Percentiles rank a stretch among this genome's conserved stretches.
Conservation (phyloP, 2,329 filamentous ascomycete genomes). For the Diaporthe australafricana region DNA sequence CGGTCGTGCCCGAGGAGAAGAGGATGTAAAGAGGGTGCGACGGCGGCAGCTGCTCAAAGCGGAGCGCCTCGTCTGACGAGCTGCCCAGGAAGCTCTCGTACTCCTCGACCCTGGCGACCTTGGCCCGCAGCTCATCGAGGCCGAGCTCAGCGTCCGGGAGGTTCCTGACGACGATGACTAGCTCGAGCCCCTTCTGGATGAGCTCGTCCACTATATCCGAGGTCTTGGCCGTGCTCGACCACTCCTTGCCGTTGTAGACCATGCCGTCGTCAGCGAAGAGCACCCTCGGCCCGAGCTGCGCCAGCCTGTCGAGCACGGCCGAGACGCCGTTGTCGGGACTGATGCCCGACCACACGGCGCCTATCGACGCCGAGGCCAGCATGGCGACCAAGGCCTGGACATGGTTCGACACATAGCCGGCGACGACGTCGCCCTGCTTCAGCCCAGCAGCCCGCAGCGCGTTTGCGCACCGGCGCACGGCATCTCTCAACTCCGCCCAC, state of each 20-base stretch:
- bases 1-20: constrained; percentile 92
- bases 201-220: constrained; percentile 79
- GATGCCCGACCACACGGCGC: constrained; percentile 92
- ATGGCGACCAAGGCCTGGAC: constrained; percentile 88
- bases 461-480: constrained; percentile 78
- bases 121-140: constrained; percentile 53
- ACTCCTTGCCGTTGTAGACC: constrained; percentile 91
- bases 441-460: constrained; percentile 77
- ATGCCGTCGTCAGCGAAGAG: constrained; percentile 90
- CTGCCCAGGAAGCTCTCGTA: constrained; percentile 58
- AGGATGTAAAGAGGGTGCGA: constrained; percentile 94
- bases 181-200: constrained; percentile 68
- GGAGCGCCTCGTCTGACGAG: constrained; percentile 58
- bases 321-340: constrained; percentile 93
- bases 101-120: constrained; percentile 55
- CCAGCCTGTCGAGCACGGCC: constrained; percentile 87
- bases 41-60: constrained; percentile 82
- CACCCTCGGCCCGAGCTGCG: constrained; percentile 85
- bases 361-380: constrained; percentile 83
- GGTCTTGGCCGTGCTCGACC: constrained; percentile 84
- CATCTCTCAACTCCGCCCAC: constrained; percentile 84
- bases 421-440: constrained; percentile 65
- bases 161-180: constrained; percentile 80
- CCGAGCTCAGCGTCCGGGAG: constrained; percentile 58
- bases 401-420: constrained; percentile 89